Base-by-base conservation (phyloP, 805 yeast genomes). In the Ogataea glucozyma region DNA sequence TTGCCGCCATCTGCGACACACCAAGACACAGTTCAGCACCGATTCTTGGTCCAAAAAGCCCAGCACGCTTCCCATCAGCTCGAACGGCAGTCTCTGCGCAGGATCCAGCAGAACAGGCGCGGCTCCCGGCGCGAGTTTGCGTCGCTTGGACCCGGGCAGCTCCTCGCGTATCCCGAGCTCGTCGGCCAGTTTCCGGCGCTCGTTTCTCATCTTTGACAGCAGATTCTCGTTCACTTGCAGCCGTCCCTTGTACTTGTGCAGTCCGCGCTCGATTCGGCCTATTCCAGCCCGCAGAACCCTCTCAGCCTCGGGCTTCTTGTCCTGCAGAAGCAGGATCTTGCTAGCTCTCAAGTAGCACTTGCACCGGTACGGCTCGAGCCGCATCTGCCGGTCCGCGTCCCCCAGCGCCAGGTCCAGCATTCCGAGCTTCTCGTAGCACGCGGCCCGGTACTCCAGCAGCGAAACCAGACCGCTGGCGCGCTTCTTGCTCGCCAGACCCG, bases 301-400 rank as follows among this genome's bases (percentile, higher is more conserved):
- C 46, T 64, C 66, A 2, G 79, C 73, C 14, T 68, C 70, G 1
- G 49, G 21, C 3, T 64, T 53, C 16, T 62, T 51, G 1, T 60
- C 59, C 29, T 54, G 41, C 8, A 45, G 40, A 18, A 46, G 11
- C 17, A 65, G 52, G 3, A 74, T 47, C 49, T 75, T 76, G 2
- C 71, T 68, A 3, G 60, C 56, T 26, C 82, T 52, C 26, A 77
- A 57, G 48, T 76, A 75, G 1, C 78, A 79, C 53, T 74, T 76
- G 54, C 77, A 72, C 13, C 73, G 64, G 19, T 69, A 50, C 0
- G 79, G 79, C 26, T 74, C 76, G 3, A 65, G 14, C 11, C 47
- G 45, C 3, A 71, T 52, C 31, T 73, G 48, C 26, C 41, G 48
- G 22, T 60, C 51, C 0, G 72, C 72, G 42, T 75, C 79, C 19